Conservation (phyloP, 495 filamentous ascomycete genomes). For the Tuber microsphaerosporum region DNA sequence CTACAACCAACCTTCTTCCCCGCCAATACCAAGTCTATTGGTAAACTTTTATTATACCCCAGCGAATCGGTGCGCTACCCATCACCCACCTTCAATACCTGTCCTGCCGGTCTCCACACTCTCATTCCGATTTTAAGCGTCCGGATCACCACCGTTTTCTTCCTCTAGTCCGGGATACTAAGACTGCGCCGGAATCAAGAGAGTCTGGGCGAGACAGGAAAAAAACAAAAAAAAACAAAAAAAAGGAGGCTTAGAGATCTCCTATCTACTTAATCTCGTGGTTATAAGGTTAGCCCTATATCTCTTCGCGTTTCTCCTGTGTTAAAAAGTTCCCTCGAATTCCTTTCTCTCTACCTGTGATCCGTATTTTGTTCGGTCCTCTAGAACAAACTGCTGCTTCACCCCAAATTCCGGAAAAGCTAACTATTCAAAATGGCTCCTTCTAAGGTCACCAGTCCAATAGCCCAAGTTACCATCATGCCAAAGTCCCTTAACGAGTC, state of each 20-base stretch:
- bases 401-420: not conserved
- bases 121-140: not conserved
- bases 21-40: slow-evolving; percentile 5
- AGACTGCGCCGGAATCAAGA: not conserved
- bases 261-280: not conserved
- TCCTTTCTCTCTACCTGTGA: not conserved
- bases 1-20: not conserved
- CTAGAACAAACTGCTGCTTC: not conserved
- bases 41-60: slow-evolving; percentile 6
- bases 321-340: not conserved
- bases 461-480: slow-evolving; percentile 51
- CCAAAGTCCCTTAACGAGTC: slow-evolving; percentile 67
- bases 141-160: not conserved
- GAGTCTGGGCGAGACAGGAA: not conserved
- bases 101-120: not conserved
- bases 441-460: slow-evolving; percentile 23
- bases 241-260: not conserved
- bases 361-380: not conserved
- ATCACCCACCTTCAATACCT: slow-evolving; percentile 5
- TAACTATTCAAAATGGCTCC: slow-evolving; percentile 22
- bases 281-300: slow-evolving; percentile 2
- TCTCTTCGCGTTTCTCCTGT: not conserved
- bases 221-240: not conserved
- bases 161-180: not conserved
- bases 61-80: not conserved